phyloP scores from a whole-genome alignment of 768 basidiomycete genomes.

The Hortiboletus flavorubellus region DNA sequence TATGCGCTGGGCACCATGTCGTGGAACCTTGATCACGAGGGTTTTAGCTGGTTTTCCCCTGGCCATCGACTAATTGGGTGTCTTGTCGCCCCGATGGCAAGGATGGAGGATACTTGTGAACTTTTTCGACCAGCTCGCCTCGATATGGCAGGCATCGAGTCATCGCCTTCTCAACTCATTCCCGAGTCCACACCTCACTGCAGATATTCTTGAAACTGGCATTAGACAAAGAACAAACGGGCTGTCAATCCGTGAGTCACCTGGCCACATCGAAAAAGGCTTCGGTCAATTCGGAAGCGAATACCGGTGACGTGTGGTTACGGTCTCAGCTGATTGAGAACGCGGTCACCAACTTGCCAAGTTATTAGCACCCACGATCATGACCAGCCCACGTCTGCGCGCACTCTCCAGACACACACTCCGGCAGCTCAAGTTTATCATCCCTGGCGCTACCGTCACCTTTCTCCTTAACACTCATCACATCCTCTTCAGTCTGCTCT shows the following conservation, averaged over 20 bases:
- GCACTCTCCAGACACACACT: conserved; percentile 48
- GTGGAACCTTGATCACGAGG: conserved; percentile 65
- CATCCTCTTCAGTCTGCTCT: conserved; percentile 44
- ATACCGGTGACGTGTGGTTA: conserved; percentile 6
- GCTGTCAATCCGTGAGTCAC: neutral
- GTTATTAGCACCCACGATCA: conserved; percentile 2
- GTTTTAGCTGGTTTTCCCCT: conserved; percentile 49
- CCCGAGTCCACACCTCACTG: neutral
- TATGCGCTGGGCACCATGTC: conserved; percentile 72
- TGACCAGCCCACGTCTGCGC: conserved; percentile 17
- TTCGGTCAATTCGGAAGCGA: neutral
- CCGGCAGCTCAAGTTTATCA: conserved; percentile 70
- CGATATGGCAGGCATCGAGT: conserved; percentile 12
- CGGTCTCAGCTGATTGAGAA: conserved; percentile 10
- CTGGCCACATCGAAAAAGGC: neutral
- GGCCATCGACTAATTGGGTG: conserved; percentile 17
- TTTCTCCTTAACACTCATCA: conserved; percentile 57
- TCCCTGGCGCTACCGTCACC: conserved; percentile 65
- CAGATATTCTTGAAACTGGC: neutral
- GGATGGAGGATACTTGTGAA: neutral
- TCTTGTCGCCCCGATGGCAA: neutral
- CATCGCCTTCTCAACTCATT: neutral
- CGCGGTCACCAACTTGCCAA: neutral
- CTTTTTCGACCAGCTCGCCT: neutral
- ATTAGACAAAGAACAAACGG: neutral